phyloP scores from a whole-genome alignment of 768 basidiomycete species.

The Boletus reticuloceps region DNA sequence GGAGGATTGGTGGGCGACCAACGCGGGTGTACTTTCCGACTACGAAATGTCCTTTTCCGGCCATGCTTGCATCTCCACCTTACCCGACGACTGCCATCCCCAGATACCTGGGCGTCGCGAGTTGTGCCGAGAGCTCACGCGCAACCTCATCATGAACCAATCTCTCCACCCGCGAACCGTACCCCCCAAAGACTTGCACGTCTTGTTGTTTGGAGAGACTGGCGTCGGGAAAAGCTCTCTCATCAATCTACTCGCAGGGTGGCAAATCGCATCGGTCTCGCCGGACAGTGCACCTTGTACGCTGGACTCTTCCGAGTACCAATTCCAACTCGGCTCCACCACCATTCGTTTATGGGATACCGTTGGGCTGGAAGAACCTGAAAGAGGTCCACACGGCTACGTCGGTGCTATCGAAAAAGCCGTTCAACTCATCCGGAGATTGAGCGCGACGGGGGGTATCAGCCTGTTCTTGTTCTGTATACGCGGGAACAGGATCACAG shows the following conservation, averaged over 20 bases:
- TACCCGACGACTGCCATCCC: conserved; percentile 21
- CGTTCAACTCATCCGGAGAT: conserved; percentile 31
- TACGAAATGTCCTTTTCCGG: conserved; percentile 32
- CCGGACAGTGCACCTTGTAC: conserved; percentile 34
- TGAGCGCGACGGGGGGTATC: conserved; percentile 34
- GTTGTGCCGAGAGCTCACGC: conserved; percentile 18
- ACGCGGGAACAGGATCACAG: conserved; percentile 35
- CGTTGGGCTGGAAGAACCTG: conserved; percentile 31
- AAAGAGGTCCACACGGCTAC: conserved; percentile 16
- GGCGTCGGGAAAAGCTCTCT: conserved; percentile 26
- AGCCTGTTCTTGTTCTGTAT: conserved; percentile 42
- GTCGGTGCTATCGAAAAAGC: conserved; percentile 31
- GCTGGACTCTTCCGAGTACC: conserved; percentile 27
- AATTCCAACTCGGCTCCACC: conserved; percentile 20
- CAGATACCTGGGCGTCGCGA: conserved; percentile 18
- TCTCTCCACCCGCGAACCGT: conserved; percentile 16
- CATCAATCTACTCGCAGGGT: conserved; percentile 29
- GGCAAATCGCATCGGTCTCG: conserved; percentile 22
- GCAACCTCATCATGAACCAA: conserved; percentile 13
- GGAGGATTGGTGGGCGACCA: conserved; percentile 39
- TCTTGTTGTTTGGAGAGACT: conserved; percentile 41
- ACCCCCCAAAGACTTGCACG: conserved; percentile 25
- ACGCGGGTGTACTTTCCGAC: conserved; percentile 24
- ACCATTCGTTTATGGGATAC: conserved; percentile 34
- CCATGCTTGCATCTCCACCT: conserved; percentile 40